Conservation (phyloP, 768 basidiomycete species). For the Flagelloscypha sp. region DNA sequence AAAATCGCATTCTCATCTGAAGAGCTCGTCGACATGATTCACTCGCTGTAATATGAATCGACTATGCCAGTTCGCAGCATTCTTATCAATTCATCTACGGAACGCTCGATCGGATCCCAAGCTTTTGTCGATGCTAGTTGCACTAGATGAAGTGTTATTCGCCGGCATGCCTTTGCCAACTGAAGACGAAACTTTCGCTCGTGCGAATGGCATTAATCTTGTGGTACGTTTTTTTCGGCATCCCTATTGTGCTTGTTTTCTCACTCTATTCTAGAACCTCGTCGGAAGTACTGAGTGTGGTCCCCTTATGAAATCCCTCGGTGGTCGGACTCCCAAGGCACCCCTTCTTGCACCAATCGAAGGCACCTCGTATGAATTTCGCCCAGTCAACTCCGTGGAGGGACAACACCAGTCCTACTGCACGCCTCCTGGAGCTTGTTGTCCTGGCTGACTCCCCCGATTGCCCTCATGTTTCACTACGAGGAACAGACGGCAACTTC, state of each 20-base stretch:
- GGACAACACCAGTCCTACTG: constrained; percentile 34
- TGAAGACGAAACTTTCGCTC: constrained; percentile 70
- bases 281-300: constrained; percentile 81
- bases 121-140: constrained; percentile 46
- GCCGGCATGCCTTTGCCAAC: constrained; percentile 53
- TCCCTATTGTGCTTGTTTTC: constrained; percentile 5
- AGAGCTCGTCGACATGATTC: constrained; percentile 68
- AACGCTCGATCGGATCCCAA: constrained; percentile 52
- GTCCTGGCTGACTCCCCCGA: constrained; percentile 60
- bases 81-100: constrained; percentile 57
- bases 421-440: constrained; percentile 57
- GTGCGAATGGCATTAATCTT: constrained; percentile 52
- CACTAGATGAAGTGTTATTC: constrained; percentile 57
- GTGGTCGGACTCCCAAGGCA: constrained; percentile 42
- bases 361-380: constrained; percentile 59
- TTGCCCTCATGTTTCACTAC: constrained; percentile 54
- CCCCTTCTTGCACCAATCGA: constrained; percentile 50
- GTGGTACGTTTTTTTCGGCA: constrained; percentile 35
- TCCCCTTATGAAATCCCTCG: constrained; percentile 56
- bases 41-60: constrained; percentile 61
- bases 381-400: constrained; percentile 40
- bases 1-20: constrained; percentile 54
- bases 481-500: constrained; percentile 59
- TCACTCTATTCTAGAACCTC: constrained; percentile 44
- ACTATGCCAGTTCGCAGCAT: constrained; percentile 66